Conservation (phyloP, 148 eudicot genomes). For the Camellia japonica region DNA sequence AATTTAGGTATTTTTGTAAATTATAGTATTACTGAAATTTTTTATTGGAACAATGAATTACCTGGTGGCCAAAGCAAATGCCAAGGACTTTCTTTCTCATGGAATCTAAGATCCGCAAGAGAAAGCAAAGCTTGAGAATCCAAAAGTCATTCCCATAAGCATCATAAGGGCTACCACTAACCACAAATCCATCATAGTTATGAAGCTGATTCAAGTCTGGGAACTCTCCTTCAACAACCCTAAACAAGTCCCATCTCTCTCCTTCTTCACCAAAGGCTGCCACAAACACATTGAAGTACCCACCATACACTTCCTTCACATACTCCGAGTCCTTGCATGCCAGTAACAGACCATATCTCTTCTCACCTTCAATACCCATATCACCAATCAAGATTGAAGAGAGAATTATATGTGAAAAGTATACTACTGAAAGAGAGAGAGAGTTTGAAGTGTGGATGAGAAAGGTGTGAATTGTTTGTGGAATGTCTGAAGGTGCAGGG, state of each 20-base stretch:
- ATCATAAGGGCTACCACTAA: conserved; percentile 72
- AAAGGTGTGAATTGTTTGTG: too few species aligned
- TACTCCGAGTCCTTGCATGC: conserved; percentile 73
- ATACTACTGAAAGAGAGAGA: too few species aligned
- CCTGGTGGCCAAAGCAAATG: conserved; percentile 84
- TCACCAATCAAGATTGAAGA: too few species aligned
- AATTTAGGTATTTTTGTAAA: too few species aligned
- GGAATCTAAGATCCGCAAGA: conserved; percentile 44
- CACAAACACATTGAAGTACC: conserved; percentile 64
- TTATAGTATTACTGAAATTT: too few species aligned
- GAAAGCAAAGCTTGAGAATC: conserved; percentile 61
- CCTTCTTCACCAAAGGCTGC: conserved; percentile 55
- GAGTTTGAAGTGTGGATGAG: too few species aligned
- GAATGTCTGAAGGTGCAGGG: too few species aligned
- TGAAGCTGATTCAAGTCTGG: conserved; percentile 47
- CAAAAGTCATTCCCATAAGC: conserved; percentile 66
- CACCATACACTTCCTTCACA: conserved; percentile 57
- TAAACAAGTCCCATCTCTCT: conserved; percentile 70
- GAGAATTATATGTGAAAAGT: too few species aligned
- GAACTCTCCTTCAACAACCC: conserved; percentile 67
- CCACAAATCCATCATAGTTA: conserved; percentile 65
- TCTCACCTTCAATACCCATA: conserved; percentile 32
- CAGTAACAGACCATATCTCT: conserved; percentile 49
- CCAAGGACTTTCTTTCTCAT: conserved; percentile 69
- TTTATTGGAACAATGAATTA: background rate